A percentile compares a stretch with the other conserved stretches of the same genome.
These are phyloP conservation scores for Cladophialophora bantiana DNA, from an alignment of 2,329 filamentous ascomycete genomes.

Conservation along the genomic window DNA sequence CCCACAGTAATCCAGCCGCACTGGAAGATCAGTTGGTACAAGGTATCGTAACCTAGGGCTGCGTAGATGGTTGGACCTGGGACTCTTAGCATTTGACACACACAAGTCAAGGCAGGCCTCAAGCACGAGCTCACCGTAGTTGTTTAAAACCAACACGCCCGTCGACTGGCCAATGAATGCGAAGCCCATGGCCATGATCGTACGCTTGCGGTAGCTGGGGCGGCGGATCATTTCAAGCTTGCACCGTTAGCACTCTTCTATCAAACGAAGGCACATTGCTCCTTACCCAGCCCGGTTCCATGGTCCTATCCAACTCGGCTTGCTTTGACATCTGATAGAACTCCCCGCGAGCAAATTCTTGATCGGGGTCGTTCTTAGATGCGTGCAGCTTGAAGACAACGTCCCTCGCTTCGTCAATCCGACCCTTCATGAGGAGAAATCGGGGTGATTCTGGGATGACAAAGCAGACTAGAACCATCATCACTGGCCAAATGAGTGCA, in stretches of 20 bases:
- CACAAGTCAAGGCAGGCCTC: neutral
- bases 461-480: slow-evolving; percentile 38
- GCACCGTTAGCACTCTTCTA: neutral
- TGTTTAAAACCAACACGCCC: slow-evolving; percentile 32
- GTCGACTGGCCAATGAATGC: slow-evolving; percentile 35
- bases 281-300: slow-evolving; percentile 31
- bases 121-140: slow-evolving; percentile 25
- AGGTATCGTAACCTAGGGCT: slow-evolving; percentile 32
- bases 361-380: slow-evolving; percentile 26
- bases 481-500: slow-evolving; percentile 29
- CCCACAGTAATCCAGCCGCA: slow-evolving; percentile 34
- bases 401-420: slow-evolving; percentile 38
- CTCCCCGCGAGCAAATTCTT: slow-evolving; percentile 31
- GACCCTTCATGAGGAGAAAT: slow-evolving; percentile 42
- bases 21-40: slow-evolving; percentile 32
- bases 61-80: slow-evolving; percentile 33
- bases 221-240: slow-evolving; percentile 24
- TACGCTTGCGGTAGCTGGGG: slow-evolving; percentile 30
- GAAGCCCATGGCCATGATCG: slow-evolving; percentile 28
- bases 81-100: neutral
- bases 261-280: neutral
- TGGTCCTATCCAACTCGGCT: slow-evolving; percentile 29
- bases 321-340: slow-evolving; percentile 37
- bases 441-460: slow-evolving; percentile 43
- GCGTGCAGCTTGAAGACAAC: slow-evolving; percentile 38